Percentiles rank a stretch among this genome's conserved stretches.
Evolutionary conservation across 257 asterid species (phyloP).

Genomic region (Datura wrightii): DNA sequence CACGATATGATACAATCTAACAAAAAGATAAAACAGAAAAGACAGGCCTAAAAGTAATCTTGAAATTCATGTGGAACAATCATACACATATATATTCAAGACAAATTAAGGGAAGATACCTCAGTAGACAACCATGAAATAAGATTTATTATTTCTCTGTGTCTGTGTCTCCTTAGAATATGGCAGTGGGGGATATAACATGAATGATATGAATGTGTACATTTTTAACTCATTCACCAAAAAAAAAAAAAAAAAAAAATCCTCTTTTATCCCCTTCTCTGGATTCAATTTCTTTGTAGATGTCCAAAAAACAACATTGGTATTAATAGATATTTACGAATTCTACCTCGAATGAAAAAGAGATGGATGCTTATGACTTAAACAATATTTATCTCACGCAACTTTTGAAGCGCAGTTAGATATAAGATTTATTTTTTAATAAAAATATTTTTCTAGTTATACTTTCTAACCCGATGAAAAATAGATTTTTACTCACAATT

Average conservation of each 20-base stretch:
- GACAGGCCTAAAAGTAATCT: background rate
- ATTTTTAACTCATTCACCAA: constrained; percentile 32
- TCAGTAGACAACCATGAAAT: constrained; percentile 35
- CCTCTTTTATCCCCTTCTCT: background rate
- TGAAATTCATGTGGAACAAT: background rate
- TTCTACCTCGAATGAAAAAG: no score
- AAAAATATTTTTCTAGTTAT: background rate
- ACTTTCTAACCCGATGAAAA: background rate
- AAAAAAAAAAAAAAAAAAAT: background rate
- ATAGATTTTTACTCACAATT: background rate
- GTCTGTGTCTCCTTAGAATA: constrained; percentile 39
- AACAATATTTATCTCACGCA: no score
- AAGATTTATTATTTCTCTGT: constrained; percentile 27
- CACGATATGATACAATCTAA: background rate
- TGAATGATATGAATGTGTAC: constrained; percentile 25
- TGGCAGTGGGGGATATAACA: constrained; percentile 29
- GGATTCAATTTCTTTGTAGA: background rate
- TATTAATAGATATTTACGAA: no score
- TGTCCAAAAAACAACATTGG: background rate
- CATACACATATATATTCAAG: background rate
- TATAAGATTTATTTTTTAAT: no score
- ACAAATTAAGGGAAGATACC: constrained; percentile 24
- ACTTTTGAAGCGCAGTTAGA: no score
- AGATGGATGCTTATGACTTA: no score
- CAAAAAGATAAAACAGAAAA: background rate